These are phyloP conservation scores for Lathyrus sativus DNA, from an alignment of 306 rosid genomes.

Conservation along the genomic window DNA sequence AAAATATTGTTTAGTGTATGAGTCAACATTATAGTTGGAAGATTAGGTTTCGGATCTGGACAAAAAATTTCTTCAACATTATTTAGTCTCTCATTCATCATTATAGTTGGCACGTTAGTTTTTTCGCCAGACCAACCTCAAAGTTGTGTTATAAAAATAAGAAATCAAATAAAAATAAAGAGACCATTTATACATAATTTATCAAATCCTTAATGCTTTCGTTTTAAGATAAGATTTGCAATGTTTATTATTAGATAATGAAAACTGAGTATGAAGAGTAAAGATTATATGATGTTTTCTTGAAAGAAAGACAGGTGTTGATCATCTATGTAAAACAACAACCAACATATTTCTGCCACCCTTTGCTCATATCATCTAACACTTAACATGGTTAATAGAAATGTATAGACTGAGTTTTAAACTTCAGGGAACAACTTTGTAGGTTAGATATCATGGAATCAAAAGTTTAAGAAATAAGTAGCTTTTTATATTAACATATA, in stretches of 20 bases:
- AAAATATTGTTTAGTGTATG: too few species aligned
- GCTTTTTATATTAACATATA: slow-evolving; percentile 6
- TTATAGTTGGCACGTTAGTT: too few species aligned
- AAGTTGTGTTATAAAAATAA: too few species aligned
- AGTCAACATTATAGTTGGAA: too few species aligned
- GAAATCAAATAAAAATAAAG: too few species aligned
- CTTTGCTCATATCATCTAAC: background rate
- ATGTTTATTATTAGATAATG: background rate
- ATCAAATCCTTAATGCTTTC: too few species aligned
- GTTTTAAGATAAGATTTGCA: background rate
- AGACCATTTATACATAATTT: too few species aligned
- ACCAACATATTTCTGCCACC: background rate
- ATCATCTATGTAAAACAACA: background rate
- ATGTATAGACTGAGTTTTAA: background rate
- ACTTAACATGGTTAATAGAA: background rate
- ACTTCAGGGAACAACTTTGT: slow-evolving; percentile 11
- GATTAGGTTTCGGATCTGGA: too few species aligned
- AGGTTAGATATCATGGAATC: slow-evolving; percentile 5
- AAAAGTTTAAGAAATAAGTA: slow-evolving; percentile 11
- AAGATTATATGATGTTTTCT: background rate
- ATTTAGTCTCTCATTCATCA: too few species aligned
- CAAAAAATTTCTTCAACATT: too few species aligned
- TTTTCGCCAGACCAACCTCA: too few species aligned
- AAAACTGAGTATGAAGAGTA: background rate
- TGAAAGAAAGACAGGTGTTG: background rate